phyloP scores from a whole-genome alignment of 2,329 filamentous ascomycete genomes.

The Aspergillus hiratsukae region DNA sequence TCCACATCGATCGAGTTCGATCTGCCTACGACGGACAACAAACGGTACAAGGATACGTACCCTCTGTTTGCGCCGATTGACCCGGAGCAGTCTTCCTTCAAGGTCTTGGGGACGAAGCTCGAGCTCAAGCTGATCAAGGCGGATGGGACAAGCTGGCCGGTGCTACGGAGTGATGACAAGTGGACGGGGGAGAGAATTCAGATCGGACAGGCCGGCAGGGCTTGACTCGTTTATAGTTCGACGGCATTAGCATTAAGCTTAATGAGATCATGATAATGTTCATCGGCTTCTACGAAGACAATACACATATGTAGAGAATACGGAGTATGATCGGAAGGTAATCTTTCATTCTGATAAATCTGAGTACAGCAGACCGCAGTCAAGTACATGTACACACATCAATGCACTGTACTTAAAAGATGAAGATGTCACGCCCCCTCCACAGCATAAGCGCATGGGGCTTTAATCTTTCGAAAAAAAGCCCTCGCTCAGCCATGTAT shows the following conservation, averaged over 20 bases:
- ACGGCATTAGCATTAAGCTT: not conserved
- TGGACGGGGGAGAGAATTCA: conserved; percentile 79
- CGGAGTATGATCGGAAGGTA: not conserved
- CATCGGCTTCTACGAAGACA: not conserved
- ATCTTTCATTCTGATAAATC: not conserved
- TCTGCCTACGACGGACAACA: conserved; percentile 78
- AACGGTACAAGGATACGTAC: conserved; percentile 71
- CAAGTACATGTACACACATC: conserved; percentile 1
- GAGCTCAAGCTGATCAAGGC: conserved; percentile 72
- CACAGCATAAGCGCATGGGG: conserved; percentile 44
- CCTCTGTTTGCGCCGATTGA: conserved; percentile 76
- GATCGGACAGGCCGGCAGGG: conserved; percentile 70
- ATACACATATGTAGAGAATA: not conserved
- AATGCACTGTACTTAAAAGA: conserved; percentile 9
- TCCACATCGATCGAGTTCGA: conserved; percentile 65
- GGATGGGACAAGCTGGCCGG: conserved; percentile 77
- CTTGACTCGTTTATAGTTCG: conserved; percentile 22
- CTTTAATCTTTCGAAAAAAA: conserved; percentile 30
- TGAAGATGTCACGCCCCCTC: conserved; percentile 45
- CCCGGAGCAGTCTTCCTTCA: conserved; percentile 67
- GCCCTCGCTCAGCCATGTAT: conserved; percentile 43
- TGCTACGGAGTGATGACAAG: conserved; percentile 72
- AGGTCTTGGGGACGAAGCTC: conserved; percentile 83
- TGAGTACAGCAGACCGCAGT: not conserved
- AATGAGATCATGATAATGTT: not conserved